Percentiles rank a stretch among this genome's conserved stretches.
Conservation (phyloP, 1,284 basidiomycete genomes). For the Schizophyllum amplum region DNA sequence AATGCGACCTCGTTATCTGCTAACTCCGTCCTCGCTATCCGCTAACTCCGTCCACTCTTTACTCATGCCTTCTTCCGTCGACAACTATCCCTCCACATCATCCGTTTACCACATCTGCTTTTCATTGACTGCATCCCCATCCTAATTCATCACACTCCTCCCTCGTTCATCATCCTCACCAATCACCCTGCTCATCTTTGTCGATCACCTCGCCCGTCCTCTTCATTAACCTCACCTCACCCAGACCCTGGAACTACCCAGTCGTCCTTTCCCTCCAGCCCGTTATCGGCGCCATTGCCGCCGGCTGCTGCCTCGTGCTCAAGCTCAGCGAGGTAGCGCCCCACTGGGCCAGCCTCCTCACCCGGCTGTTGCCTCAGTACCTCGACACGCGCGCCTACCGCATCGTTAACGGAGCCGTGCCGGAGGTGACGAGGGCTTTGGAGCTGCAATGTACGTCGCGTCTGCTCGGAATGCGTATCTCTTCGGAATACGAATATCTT, state of each 20-base stretch:
- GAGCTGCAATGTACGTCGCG: conserved; percentile 35
- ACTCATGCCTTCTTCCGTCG: too few relatives aligned
- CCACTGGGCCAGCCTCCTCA: conserved; percentile 56
- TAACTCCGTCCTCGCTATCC: too few relatives aligned
- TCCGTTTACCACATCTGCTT: too few relatives aligned
- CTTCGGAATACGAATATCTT: too few relatives aligned
- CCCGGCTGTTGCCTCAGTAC: conserved; percentile 75
- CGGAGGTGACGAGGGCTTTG: conserved; percentile 57
- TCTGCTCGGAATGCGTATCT: too few relatives aligned
- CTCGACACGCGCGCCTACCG: conserved; percentile 66
- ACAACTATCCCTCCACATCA: too few relatives aligned
- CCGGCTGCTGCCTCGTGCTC: conserved; percentile 67
- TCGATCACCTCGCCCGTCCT: neutral
- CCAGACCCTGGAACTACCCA: conserved; percentile 34
- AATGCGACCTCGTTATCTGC: too few relatives aligned
- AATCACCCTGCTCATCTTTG: too few relatives aligned
- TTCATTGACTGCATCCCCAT: too few relatives aligned
- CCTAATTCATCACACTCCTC: too few relatives aligned
- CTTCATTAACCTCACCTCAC: neutral
- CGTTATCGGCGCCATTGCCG: conserved; percentile 71
- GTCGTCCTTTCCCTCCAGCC: conserved; percentile 18
- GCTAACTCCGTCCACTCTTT: too few relatives aligned
- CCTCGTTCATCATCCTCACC: too few relatives aligned
- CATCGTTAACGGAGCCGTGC: conserved; percentile 71
- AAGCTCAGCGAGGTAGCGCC: conserved; percentile 82